These are phyloP conservation scores for Tuber umbilicatum DNA, from an alignment of 495 filamentous ascomycete genomes.

Conservation along the genomic window DNA sequence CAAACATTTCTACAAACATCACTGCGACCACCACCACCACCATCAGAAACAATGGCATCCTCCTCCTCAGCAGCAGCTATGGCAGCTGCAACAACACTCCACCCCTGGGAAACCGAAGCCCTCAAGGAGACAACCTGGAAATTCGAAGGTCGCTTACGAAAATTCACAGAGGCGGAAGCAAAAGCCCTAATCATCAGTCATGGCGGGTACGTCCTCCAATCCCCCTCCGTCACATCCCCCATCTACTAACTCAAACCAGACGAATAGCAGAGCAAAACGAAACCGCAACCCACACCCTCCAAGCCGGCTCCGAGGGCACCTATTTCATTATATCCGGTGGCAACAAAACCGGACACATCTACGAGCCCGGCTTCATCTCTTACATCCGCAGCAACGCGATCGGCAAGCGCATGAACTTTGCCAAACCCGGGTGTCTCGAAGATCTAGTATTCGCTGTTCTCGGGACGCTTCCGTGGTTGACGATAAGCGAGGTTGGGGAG, in stretches of 20 bases:
- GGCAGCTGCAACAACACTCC: neutral
- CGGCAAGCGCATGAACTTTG: neutral
- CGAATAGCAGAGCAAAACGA: neutral
- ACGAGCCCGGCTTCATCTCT: neutral
- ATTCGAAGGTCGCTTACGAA: neutral
- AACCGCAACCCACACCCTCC: neutral
- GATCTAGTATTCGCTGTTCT: neutral
- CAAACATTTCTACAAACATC: neutral
- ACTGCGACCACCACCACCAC: neutral
- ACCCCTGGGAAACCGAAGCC: constrained; percentile 1
- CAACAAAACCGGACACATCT: neutral
- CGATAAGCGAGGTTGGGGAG: neutral
- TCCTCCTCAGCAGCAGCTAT: neutral
- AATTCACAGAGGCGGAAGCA: constrained; percentile 1
- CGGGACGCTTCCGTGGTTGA: neutral
- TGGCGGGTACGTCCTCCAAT: neutral
- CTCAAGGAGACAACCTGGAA: neutral
- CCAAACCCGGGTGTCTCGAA: neutral
- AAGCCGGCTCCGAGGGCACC: neutral
- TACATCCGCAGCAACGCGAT: constrained; percentile 3
- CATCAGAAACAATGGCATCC: constrained; percentile 1
- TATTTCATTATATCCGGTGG: neutral
- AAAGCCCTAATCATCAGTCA: neutral
- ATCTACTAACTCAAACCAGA: neutral
- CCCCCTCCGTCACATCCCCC: neutral